Evolutionary conservation across 2,329 filamentous ascomycete genomes (phyloP).

Genomic region (Diaporthe nobilis): DNA sequence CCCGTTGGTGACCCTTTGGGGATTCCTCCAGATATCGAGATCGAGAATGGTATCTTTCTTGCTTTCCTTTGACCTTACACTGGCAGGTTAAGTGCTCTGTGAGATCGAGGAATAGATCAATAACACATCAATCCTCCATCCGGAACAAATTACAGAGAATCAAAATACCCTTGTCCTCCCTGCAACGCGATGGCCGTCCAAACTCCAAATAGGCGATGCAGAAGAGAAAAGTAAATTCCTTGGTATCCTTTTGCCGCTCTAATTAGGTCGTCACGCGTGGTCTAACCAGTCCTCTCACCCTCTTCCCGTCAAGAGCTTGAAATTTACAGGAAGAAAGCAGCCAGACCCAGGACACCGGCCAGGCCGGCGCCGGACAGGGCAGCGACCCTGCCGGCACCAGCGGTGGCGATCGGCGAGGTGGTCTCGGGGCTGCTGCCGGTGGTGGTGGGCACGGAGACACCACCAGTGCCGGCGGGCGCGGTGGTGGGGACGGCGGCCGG

Average conservation of each 20-base stretch:
- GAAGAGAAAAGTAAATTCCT: constrained; percentile 27
- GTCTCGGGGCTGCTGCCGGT: constrained; percentile 49
- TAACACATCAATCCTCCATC: constrained; percentile 43
- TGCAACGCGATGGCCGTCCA: constrained; percentile 45
- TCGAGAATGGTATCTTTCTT: constrained; percentile 26
- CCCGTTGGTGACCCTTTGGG: not conserved
- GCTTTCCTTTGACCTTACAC: constrained; percentile 2
- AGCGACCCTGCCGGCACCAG: constrained; percentile 69
- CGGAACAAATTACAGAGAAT: constrained; percentile 45
- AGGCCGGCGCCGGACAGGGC: constrained; percentile 71
- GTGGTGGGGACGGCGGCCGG: constrained; percentile 50
- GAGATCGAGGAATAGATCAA: constrained; percentile 44
- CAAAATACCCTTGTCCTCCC: constrained; percentile 35
- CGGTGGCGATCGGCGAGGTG: constrained; percentile 65
- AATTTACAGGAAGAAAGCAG: constrained; percentile 72
- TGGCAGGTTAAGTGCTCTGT: constrained; percentile 11
- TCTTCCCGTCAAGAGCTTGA: constrained; percentile 45
- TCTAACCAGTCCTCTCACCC: constrained; percentile 42
- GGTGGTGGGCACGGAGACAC: constrained; percentile 23
- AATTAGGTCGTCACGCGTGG: constrained; percentile 46
- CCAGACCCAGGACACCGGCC: constrained; percentile 72
- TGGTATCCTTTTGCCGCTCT: constrained; percentile 27
- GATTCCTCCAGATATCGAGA: constrained; percentile 24
- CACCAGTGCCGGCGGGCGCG: constrained; percentile 50
- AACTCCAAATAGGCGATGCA: constrained; percentile 43